Conservation (phyloP, 108 stramenopile genomes). For the Stephanodiscus minutulus region DNA sequence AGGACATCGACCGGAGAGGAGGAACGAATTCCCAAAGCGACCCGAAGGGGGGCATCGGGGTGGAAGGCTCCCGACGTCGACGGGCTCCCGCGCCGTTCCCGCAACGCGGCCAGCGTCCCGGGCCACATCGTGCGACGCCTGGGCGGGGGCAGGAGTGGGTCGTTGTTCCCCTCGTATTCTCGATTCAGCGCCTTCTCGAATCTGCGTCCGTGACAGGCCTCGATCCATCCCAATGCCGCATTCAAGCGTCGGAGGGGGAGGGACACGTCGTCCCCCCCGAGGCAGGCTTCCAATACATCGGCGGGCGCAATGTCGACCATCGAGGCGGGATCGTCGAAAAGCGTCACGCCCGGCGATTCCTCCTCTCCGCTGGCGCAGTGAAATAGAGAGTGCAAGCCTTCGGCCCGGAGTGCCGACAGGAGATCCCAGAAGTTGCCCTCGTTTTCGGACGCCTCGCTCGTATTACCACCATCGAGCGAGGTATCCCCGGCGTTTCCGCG, state of each 20-base stretch:
- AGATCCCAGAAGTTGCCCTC: constrained; percentile 78
- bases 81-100: constrained; percentile 19
- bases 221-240: constrained; percentile 60
- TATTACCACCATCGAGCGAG: not conserved
- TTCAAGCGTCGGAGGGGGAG: constrained; percentile 52
- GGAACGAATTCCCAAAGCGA: constrained; percentile 1
- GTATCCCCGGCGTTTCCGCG: not conserved
- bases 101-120: constrained; percentile 23
- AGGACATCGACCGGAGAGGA: constrained; percentile 21
- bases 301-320: constrained; percentile 44
- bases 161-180: constrained; percentile 24
- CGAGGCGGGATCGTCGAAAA: constrained; percentile 46
- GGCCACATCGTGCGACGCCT: constrained; percentile 49
- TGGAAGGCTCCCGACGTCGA: constrained; percentile 16
- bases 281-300: constrained; percentile 47
- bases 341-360: constrained; percentile 22
- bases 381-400: constrained; percentile 55
- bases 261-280: constrained; percentile 16
- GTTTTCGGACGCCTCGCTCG: constrained; percentile 19
- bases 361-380: constrained; percentile 44
- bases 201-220: constrained; percentile 57
- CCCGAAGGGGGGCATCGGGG: constrained; percentile 51
- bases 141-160: constrained; percentile 38
- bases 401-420: constrained; percentile 48
- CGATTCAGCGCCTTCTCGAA: constrained; percentile 19